Conservation (phyloP, 331 rosid species). For the Quercus phellos region DNA sequence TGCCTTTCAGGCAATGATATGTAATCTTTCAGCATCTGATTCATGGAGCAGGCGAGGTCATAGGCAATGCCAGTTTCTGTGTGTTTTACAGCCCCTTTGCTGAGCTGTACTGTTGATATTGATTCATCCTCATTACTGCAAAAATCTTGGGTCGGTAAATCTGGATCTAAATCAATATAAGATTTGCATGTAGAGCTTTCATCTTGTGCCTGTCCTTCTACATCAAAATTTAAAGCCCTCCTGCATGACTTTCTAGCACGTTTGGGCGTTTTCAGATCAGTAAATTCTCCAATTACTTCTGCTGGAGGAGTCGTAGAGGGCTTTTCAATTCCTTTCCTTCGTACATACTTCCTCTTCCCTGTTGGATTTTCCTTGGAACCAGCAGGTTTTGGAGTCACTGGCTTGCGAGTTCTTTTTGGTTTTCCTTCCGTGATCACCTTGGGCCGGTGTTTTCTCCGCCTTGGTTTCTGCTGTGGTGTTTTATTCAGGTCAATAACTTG, state of each 20-base stretch:
- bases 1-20: slow-evolving; percentile 27
- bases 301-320: slow-evolving; percentile 33
- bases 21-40: slow-evolving; percentile 23
- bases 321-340: slow-evolving; percentile 39
- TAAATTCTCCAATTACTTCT: slow-evolving; percentile 31
- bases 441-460: slow-evolving; percentile 75
- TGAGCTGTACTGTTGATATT: slow-evolving; percentile 18
- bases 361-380: slow-evolving; percentile 39
- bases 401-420: slow-evolving; percentile 42
- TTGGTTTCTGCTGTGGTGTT: slow-evolving; percentile 55
- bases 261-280: slow-evolving; percentile 19
- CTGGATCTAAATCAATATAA: slow-evolving; percentile 7
- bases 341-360: slow-evolving; percentile 60
- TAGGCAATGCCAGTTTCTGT: slow-evolving; percentile 18
- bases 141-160: neutral
- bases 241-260: slow-evolving; percentile 46
- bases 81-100: slow-evolving; percentile 32
- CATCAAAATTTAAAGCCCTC: slow-evolving; percentile 48
- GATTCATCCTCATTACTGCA: slow-evolving; percentile 8
- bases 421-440: slow-evolving; percentile 78
- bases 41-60: slow-evolving; percentile 26
- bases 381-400: slow-evolving; percentile 35
- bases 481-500: slow-evolving; percentile 25
- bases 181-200: slow-evolving; percentile 29
- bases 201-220: slow-evolving; percentile 30